Evolutionary conservation across 306 rosid species (phyloP), one percentile per base, ranked within the genome.

Genomic region (Benincasa hispida): DNA sequence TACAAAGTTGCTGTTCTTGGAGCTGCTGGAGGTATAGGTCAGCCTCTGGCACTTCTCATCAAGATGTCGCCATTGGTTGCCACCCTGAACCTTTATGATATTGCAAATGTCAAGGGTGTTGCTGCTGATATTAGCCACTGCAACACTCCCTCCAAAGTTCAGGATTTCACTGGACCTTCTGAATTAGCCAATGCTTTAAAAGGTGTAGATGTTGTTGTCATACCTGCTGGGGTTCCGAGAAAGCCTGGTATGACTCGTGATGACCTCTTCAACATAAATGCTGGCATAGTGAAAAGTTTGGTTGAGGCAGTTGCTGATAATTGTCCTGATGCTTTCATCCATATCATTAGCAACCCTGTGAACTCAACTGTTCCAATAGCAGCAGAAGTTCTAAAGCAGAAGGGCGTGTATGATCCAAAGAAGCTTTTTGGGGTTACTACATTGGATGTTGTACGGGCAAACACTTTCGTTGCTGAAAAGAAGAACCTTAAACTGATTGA

Each of bases 191-290:
- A 79, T 42, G 81, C 86, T 72, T 86, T 94, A 91, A 90, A 85
- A 77, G 99, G 89, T 0, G 93, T 89, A 11, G 60, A 95, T 79
- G 96, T 88, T 10, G 97, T 95, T 82, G 98, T 92, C 80, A 95
- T 95, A 11, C 99, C 99, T 15, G 99, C 99, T 18, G 99, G 99
- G 39, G 99, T 92, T 82, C 99, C 99, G 0, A 88, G 99, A 80
- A 95, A 95, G 81, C 99, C 99, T 0, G 99, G 99, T 25, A 95
- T 95, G 99, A 92, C 99, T 39, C 98, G 99, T 10, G 99, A 95
- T 72, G 99, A 95, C 80, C 98, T 95, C 58, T 95, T 95, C 82
- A 95, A 95, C 76, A 92, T 95, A 78, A 95, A 95, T 78, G 99
- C 99, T 0, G 92, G 98, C 76, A 95, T 92, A 10, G 99, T 95